Base-by-base conservation (phyloP, 169 alveolate species). In the Plasmodium billcollinsi region DNA sequence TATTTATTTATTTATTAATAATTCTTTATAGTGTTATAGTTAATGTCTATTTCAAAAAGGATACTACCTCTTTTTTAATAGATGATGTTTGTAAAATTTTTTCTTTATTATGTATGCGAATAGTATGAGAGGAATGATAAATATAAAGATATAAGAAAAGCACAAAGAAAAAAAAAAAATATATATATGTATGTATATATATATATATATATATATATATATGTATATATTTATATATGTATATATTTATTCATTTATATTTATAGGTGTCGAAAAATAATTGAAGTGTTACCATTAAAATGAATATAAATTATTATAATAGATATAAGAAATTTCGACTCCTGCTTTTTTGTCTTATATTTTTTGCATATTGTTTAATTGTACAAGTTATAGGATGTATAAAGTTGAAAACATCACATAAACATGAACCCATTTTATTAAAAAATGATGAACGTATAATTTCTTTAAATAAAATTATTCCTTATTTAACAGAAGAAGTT, bases 401-500 rank as follows among this genome's bases (percentile, higher is more conserved):
- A 21, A 21, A 26, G 29, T 63, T 39, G 59, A 76, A 65, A 63
- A 65, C 18, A 65, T 65, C 29, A n/a, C 15, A 39, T 24, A 52
- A 21, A 14, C 14, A 2, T 8, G 45, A 20, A 56, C 9, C 65
- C 11, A 2, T 39, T 0, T 24, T 15, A 8, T 21, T 20, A 24
- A 47, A 69, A 56, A 54, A 83, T 58, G 73, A 50, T 3, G 14
- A 52, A 11, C 43, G 18, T 24, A 49, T 12, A 9, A 69, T 69
- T 33, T 24, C 85, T 49, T 12, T 69, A 1, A 24, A 47, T 39
- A 83, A 43, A 56, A 59, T 83, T n/a, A 47, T 69, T 12, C 74
- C 85, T 15, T 83, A 83, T 33, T 83, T 63, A 39, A n/a, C 39
- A 24, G 63, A 69, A 12, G 83, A 67, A 50, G 59, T 75, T 20